Evolutionary conservation across 257 asterid genomes (phyloP), one percentile per base, ranked within the genome.

Genomic region (Cruciata laevipes): DNA sequence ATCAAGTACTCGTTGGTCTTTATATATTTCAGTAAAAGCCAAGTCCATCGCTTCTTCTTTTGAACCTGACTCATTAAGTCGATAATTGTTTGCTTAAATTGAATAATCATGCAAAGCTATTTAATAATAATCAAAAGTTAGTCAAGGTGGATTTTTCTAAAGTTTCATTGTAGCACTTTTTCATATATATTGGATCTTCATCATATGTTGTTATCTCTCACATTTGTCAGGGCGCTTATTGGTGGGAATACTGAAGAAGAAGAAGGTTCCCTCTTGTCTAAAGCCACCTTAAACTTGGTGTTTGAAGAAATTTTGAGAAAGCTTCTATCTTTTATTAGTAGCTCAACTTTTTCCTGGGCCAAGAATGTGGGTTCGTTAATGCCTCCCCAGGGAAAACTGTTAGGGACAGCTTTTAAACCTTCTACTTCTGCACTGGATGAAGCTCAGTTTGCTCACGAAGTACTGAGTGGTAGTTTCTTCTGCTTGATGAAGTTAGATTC

Each of bases 281-380:
- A 27, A 55, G 77, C 72, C 74, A 82, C 96, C 49, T 21, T 75
- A 30, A 42, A 75, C 73, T 69, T 75, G 75, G 77, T 90, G 72
- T 79, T 85, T 56, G 76, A 83, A 81, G 96, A 90, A 72, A 73
- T 88, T 7, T 79, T 68, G 67, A 66, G 72, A 78, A 85, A 81
- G 75, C 81, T 94, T 75, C 69, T 79, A 62, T 61, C 76, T 77
- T 88, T 88, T 86, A 77, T 79, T 71, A 72, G 72, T 83, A 83
- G 83, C 77, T 94, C 97, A 71, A 61, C 89, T 65, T 84, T 84
- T 74, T 44, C 73, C 68, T 94, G 99, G 99, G 92, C 87, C 76
- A 87, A 81, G 80, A 81, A 78, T 82, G 83, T 70, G 62, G 75
- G 77, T 63, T 85, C 96, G 25, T 61, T 79, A 70, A 75, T 85